Evolutionary conservation across 2,329 filamentous ascomycete genomes (phyloP), one percentile per base, ranked within the genome.

Genomic region (Coniella lustricola): DNA sequence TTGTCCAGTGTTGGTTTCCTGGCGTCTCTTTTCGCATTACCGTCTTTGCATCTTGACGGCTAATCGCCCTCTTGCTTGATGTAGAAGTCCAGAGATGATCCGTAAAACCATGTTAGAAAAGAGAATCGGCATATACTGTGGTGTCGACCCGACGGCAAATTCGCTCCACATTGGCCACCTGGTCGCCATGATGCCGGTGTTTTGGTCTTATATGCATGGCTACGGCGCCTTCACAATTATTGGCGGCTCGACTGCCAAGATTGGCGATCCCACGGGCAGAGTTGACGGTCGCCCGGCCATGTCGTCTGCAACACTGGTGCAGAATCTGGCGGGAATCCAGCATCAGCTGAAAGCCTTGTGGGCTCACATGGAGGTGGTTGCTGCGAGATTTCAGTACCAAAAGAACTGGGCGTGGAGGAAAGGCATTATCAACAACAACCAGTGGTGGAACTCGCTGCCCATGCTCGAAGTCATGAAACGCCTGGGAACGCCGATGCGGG

Each of bases 141-240:
- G 88, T 56, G 79, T 93, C 59, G 88, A 94, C 61, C 87, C 88
- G 4, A 93, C 88, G 0, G 87, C 86, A 13, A 72, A 79, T 48
- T 93, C 87, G 2, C 70, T 93, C 51, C 88, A 94, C 59, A 72
- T 93, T 40, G 88, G 88, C 50, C 87, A 94, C 61, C 72, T 94
- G 5, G 71, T 93, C 13, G 85, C 88, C 18, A 72, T 91, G 47
- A 93, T 93, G 87, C 79, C 85, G 14, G 71, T 91, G 20, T 90
- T 89, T 68, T 91, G 87, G 84, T 77, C 90, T 71, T 89, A 88
- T 67, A 72, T 90, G 55, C 74, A 90, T 61, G 87, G 88, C 20
- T 83, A 84, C 62, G 72, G 77, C 29, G 75, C 83, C 21, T 71
- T 86, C 43, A 82, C 79, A 34, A 70, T 93, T 48, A 63, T 90